phyloP scores from a whole-genome alignment of 2,329 filamentous ascomycete species.

The Eurotiales sp. region DNA sequence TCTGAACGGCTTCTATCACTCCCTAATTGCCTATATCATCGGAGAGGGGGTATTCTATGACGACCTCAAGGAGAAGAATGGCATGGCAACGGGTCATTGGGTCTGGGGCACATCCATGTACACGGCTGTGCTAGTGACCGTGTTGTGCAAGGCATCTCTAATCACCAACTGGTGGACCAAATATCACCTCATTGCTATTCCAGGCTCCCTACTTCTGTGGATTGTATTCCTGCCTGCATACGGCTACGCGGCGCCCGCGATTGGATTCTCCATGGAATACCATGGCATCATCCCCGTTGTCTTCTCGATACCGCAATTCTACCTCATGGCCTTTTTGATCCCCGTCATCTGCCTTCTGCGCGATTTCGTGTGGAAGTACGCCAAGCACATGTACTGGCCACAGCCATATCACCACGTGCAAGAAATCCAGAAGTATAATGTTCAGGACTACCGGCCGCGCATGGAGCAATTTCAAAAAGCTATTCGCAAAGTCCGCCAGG shows the following conservation, averaged over 20 bases:
- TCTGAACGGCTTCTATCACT: constrained; percentile 91
- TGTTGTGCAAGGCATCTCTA: constrained; percentile 88
- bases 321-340: constrained; percentile 79
- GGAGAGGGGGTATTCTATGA: constrained; percentile 75
- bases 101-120: constrained; percentile 96
- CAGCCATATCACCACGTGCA: constrained; percentile 97
- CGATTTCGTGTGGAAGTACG: constrained; percentile 96
- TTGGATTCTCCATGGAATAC: constrained; percentile 79
- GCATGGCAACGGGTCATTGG: constrained; percentile 87
- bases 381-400: constrained; percentile 93
- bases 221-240: constrained; percentile 85
- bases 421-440: constrained; percentile 99
- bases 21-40: constrained; percentile 84
- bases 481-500: constrained; percentile 95
- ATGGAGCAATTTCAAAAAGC: constrained; percentile 99
- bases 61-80: constrained; percentile 75
- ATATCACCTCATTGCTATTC: constrained; percentile 92
- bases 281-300: constrained; percentile 76
- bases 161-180: constrained; percentile 99
- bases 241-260: constrained; percentile 76
- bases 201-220: constrained; percentile 89
- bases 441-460: constrained; percentile 94
- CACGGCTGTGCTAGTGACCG: constrained; percentile 86
- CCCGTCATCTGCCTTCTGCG: constrained; percentile 77
- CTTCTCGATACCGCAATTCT: constrained; percentile 80